phyloP scores from a whole-genome alignment of 768 basidiomycete species.

The Punctularia strigosozonata region DNA sequence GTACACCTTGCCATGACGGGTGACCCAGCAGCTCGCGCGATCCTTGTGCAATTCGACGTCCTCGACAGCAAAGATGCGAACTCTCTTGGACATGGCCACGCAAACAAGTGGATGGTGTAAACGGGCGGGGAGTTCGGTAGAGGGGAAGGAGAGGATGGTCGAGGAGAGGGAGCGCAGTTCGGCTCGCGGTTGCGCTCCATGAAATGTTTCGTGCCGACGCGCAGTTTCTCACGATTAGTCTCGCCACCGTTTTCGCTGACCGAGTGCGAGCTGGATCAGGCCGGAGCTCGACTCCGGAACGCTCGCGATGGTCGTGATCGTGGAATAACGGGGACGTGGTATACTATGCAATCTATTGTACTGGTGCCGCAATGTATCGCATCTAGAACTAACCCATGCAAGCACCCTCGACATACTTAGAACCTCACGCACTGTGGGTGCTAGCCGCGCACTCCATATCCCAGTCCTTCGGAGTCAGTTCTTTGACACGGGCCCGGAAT shows the following conservation, averaged over 20 bases:
- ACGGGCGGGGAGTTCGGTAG: no score
- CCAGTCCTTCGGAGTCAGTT: constrained; percentile 59
- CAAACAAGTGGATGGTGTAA: no score
- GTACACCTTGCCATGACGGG: constrained; percentile 76
- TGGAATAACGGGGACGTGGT: not conserved
- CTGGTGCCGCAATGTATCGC: not conserved
- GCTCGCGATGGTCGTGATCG: no score
- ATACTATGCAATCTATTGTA: not conserved
- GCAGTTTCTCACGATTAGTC: no score
- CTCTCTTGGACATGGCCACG: constrained; percentile 44
- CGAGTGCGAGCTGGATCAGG: no score
- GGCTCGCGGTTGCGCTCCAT: no score
- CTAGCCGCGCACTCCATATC: constrained; percentile 39
- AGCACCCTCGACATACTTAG: not conserved
- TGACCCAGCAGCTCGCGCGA: constrained; percentile 66
- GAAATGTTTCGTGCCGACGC: no score
- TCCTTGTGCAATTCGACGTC: constrained; percentile 61
- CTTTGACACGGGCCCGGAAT: constrained; percentile 48
- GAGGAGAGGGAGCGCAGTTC: no score
- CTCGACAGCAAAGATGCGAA: constrained; percentile 62
- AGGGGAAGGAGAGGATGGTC: no score
- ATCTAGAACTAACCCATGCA: constrained; percentile 4
- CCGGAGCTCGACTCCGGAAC: no score
- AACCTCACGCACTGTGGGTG: not conserved
- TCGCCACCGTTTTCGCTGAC: no score